Conservation (phyloP, 106 monocot genomes). For the Iris macrosiphon region DNA sequence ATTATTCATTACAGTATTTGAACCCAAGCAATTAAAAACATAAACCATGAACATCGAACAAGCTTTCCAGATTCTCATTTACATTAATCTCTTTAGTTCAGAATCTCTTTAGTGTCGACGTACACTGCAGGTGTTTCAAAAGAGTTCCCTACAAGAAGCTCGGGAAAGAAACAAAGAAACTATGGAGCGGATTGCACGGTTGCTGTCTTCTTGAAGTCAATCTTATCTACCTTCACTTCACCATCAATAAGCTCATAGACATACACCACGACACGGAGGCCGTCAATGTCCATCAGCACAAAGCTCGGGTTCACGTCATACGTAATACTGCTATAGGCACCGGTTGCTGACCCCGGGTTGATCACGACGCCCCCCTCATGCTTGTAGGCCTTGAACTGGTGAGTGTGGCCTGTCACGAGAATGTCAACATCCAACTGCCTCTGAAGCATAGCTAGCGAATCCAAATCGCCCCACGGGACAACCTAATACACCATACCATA, state of each 20-base stretch:
- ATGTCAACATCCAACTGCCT: constrained; percentile 92
- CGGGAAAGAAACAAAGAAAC: no score
- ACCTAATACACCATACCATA: no score
- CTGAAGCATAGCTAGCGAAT: constrained; percentile 89
- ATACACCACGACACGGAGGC: constrained; percentile 81
- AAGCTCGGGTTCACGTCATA: constrained; percentile 95
- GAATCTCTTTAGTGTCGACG: no score
- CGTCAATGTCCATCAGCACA: constrained; percentile 95
- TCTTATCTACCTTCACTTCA: constrained; percentile 94
- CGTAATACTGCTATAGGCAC: constrained; percentile 90
- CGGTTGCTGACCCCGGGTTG: constrained; percentile 95
- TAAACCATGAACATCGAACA: no score
- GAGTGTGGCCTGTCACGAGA: constrained; percentile 86
- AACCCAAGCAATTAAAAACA: no score
- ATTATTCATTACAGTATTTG: no score
- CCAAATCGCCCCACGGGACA: constrained; percentile 89
- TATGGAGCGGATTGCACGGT: constrained; percentile 18
- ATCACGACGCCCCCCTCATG: constrained; percentile 97
- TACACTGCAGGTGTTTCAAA: no score
- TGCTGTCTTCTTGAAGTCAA: constrained; percentile 94
- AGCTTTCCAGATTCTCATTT: no score
- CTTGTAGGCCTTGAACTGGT: constrained; percentile 99
- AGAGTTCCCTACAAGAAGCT: no score
- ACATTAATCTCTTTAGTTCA: no score
- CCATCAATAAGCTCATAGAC: constrained; percentile 97